Evolutionary conservation across 208 protist species (phyloP), one percentile per base, ranked within the genome.

Genomic region (Angomonas deanei): DNA sequence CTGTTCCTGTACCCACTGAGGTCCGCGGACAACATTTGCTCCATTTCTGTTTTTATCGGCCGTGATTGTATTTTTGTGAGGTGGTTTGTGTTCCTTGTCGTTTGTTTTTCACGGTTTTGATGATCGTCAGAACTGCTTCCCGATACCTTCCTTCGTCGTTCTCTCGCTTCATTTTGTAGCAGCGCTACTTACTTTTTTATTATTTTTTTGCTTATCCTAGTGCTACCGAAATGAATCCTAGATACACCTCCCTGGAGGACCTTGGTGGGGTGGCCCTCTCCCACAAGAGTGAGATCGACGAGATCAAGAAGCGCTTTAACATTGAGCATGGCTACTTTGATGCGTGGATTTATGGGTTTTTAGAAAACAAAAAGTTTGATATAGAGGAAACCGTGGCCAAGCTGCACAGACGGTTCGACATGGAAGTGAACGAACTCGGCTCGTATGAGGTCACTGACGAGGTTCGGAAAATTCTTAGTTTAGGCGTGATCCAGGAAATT

Each of bases 341-440:
- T 23, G 72, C 72, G 52, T 92, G 85, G 82, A 70, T 92, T 0
- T 92, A 92, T 56, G 73, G 79, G 10, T 92, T 92, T 38, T 63
- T 92, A 4, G 81, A 88, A 57, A 92, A 92, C 62, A 92, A 92
- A 49, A 86, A 92, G 42, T 92, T 86, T 38, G 57, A 85, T 42
- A 62, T 91, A 6, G 66, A 83, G 10, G 80, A 88, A 47, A 86
- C 84, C 8, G 78, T 91, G 11, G 70, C 66, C 13, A 91, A 91
- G 60, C 61, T 91, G 26, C 74, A 86, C 10, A 74, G 84, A 30
- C 74, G 84, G 17, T 76, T 78, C 46, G 73, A 53, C 3, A 82
- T 91, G 71, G 84, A 91, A 67, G 47, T 67, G 54, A 68, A 74
- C 15, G 78, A 91, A 63, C 65, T 91, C 15, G 74, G 66, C n/a